Evolutionary conservation across 768 basidiomycete species (phyloP).

Genomic region (Sistotremastrum suecicum): DNA sequence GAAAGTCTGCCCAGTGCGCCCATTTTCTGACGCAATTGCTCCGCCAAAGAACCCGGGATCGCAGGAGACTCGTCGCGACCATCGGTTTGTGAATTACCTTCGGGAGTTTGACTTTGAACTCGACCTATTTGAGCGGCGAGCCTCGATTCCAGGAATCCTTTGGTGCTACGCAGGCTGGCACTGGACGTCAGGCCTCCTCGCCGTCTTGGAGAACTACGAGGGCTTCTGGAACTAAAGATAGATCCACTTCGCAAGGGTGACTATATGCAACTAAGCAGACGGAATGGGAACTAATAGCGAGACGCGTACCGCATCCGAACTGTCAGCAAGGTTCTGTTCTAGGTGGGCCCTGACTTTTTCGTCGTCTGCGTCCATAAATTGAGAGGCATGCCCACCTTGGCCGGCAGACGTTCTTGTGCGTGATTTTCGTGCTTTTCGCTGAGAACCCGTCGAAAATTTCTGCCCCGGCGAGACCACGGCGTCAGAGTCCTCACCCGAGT

Average conservation of each 20-base stretch:
- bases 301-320: slow-evolving; percentile 50
- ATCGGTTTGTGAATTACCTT: background rate
- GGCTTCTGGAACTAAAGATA: no score
- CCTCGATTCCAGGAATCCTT: no score
- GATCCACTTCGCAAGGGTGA: no score
- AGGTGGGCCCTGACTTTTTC: slow-evolving; percentile 75
- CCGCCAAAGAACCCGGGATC: slow-evolving; percentile 36
- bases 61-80: slow-evolving; percentile 12
- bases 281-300: background rate
- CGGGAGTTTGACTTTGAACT: no score
- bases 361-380: slow-evolving; percentile 86
- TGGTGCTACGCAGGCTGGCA: no score
- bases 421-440: slow-evolving; percentile 19
- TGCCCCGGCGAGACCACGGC: slow-evolving; percentile 17
- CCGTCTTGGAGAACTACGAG: background rate
- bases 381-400: slow-evolving; percentile 43
- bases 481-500: slow-evolving; percentile 20
- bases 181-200: background rate
- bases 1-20: slow-evolving; percentile 33
- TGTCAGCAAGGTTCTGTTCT: slow-evolving; percentile 68
- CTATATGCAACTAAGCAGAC: no score
- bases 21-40: slow-evolving; percentile 48
- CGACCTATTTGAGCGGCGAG: no score
- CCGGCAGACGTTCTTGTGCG: slow-evolving; percentile 11
- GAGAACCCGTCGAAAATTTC: background rate